Evolutionary conservation across 352 stramenopile species (phyloP).

Genomic region (Phytopythium cucurbitacearum): DNA sequence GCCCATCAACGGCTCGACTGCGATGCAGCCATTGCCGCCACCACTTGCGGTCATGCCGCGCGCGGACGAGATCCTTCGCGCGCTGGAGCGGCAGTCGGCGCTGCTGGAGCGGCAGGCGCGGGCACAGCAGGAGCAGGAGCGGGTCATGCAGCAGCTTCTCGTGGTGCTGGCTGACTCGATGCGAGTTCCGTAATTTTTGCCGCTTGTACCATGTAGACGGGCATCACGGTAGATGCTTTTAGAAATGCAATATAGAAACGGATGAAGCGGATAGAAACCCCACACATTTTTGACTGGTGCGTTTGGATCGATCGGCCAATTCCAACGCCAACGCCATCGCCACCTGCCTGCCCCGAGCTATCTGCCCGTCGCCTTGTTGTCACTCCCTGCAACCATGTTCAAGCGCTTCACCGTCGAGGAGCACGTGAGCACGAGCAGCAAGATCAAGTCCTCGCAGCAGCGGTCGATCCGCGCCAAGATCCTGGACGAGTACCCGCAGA

Average conservation of each 20-base stretch:
- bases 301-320: too few relatives aligned
- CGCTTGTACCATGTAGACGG: too few relatives aligned
- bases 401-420: constrained; percentile 94
- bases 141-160: constrained; percentile 22
- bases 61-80: constrained; percentile 18
- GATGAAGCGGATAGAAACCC: too few relatives aligned
- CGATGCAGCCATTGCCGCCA: background rate
- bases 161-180: constrained; percentile 8
- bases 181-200: background rate
- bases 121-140: constrained; percentile 16
- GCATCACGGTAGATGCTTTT: too few relatives aligned
- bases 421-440: constrained; percentile 94
- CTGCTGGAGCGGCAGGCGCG: constrained; percentile 16
- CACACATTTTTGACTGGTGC: too few relatives aligned
- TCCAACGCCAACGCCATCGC: background rate
- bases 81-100: constrained; percentile 19
- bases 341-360: background rate
- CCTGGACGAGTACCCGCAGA: constrained; percentile 89
- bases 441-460: constrained; percentile 97
- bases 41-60: constrained; percentile 6
- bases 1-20: too few relatives aligned
- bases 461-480: constrained; percentile 94
- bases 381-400: constrained; percentile 76
- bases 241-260: too few relatives aligned
- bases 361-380: background rate